phyloP scores from a whole-genome alignment of 192 early-diverging fungal genomes.

The Gaertneriomyces sp. region DNA sequence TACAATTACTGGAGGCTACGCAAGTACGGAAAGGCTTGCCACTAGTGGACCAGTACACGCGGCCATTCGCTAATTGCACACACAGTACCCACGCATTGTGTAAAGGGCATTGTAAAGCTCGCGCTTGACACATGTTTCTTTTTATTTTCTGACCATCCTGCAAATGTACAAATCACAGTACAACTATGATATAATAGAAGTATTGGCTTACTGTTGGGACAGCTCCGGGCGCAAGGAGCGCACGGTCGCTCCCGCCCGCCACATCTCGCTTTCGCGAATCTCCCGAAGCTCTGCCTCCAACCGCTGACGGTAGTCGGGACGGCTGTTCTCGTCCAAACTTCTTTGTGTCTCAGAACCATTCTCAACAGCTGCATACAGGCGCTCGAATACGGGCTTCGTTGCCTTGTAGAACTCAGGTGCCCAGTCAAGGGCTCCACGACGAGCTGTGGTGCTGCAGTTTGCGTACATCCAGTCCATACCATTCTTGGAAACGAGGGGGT shows the following conservation, averaged over 20 bases:
- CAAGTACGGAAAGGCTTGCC: conserved; percentile 50
- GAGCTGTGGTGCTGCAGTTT: conserved; percentile 95
- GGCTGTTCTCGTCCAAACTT: conserved; percentile 82
- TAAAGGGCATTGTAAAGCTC: too few relatives aligned
- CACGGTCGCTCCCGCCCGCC: conserved; percentile 85
- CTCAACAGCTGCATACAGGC: conserved; percentile 79
- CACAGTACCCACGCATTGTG: too few relatives aligned
- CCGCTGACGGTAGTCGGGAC: conserved; percentile 86
- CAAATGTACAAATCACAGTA: too few relatives aligned
- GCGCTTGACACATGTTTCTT: too few relatives aligned
- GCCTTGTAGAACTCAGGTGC: conserved; percentile 87
- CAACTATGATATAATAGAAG: too few relatives aligned
- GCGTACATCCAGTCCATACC: conserved; percentile 99
- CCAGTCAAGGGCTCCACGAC: conserved; percentile 97
- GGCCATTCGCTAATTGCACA: too few relatives aligned
- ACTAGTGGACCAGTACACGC: conserved; percentile 23
- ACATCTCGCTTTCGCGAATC: conserved; percentile 89
- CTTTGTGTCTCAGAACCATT: conserved; percentile 85
- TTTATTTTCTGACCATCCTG: too few relatives aligned
- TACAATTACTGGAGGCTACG: conserved; percentile 55
- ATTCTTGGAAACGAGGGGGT: conserved; percentile 91
- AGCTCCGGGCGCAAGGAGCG: conserved; percentile 81
- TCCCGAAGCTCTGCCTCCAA: conserved; percentile 88
- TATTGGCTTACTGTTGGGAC: too few relatives aligned
- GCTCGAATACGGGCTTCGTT: conserved; percentile 80